Base-by-base conservation (phyloP, 768 basidiomycete species). In the Mycena galopus region DNA sequence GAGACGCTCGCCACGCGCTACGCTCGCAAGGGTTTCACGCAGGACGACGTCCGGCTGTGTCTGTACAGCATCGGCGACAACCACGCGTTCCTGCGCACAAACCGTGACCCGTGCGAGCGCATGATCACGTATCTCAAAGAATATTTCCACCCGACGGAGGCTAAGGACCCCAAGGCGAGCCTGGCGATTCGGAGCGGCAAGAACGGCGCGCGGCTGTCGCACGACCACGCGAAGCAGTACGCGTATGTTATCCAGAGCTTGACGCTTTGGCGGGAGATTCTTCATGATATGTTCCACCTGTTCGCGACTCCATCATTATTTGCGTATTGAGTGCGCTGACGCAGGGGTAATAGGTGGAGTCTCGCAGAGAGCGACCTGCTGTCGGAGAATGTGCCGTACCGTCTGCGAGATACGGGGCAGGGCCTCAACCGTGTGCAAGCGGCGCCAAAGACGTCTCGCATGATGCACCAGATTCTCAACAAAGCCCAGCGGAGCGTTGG, bases 21-120 rank as follows among this genome's bases (percentile, higher is more conserved):
- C 77, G 84, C 88, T 32, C 86, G 87, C 23, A 82, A 85, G 21
- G 88, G 87, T 8, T 85, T 94, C 23, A 82, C 85, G 16, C 91
- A 91, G 73, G 94, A 96, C 77, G 82, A 86, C 57, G 83, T 94
- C 12, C 88, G 92, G 33, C 93, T 95, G 78, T 95, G 94, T 78
- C 80, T 96, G 60, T 96, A 96, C 79, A 94, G 92, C 76, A 95
- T 96, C 61, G 95, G 95, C 3, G 95, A 96, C 81, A 96, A 96
- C 77, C 94, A 96, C 78, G 93, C 95, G 14, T 96, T 96, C 86
- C 82, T 96, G 73, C 90, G 95, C 32, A 89, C 89, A 65, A 96
- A 96, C 75, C 93, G 95, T 44, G 95, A 96, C 78, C 95, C 95
- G 58, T 96, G 95, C 82, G 94, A 96, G 69, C 87, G 88, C 67